phyloP scores from a whole-genome alignment of 495 filamentous ascomycete genomes.

The Penicillium crystallinum region DNA sequence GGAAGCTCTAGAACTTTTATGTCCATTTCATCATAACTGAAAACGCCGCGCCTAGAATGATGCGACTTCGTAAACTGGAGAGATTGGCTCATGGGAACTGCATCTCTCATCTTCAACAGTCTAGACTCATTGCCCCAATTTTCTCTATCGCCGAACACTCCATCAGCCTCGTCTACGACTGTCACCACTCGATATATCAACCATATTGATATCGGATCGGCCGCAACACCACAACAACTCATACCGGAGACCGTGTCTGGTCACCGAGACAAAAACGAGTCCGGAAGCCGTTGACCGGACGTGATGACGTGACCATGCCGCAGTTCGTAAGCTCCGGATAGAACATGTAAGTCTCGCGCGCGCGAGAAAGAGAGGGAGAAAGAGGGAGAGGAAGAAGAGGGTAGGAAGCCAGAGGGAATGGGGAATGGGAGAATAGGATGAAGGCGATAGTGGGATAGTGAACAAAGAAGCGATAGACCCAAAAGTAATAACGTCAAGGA shows the following conservation, averaged over 20 bases:
- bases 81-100: constrained; percentile 5
- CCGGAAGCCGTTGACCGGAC: constrained; percentile 2
- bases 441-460: constrained; percentile 6
- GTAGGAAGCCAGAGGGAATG: constrained; percentile 6
- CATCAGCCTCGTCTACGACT: neutral
- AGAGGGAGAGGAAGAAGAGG: constrained; percentile 8
- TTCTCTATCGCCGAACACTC: neutral
- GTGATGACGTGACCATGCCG: constrained; percentile 1
- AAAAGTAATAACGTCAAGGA: constrained; percentile 23
- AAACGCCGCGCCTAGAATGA: constrained; percentile 28
- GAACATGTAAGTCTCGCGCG: constrained; percentile 7
- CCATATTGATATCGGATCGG: neutral
- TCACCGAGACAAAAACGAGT: neutral
- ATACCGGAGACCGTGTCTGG: neutral
- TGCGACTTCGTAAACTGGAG: constrained; percentile 30
- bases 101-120: constrained; percentile 14
- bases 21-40: constrained; percentile 39
- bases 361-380: constrained; percentile 7
- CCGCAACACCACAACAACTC: neutral
- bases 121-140: constrained; percentile 7
- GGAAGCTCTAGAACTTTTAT: constrained; percentile 27
- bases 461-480: constrained; percentile 6
- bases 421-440: constrained; percentile 10
- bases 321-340: neutral
- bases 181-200: constrained; percentile 1